Evolutionary conservation across 2,329 filamentous ascomycete species (phyloP).

Genomic region (Dactylella cylindrospora): DNA sequence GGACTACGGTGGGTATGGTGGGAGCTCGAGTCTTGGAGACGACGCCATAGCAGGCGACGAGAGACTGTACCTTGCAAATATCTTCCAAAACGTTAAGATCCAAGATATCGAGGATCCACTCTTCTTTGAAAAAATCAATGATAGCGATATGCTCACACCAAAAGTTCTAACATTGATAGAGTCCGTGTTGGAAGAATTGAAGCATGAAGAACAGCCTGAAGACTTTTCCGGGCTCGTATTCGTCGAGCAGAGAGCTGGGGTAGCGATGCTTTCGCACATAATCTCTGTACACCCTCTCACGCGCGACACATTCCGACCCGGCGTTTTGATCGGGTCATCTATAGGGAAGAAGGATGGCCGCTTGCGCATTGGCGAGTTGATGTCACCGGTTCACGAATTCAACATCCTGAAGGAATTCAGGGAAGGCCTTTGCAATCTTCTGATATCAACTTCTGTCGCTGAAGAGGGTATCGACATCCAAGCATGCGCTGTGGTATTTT

Average conservation of each 20-base stretch:
- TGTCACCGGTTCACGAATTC: constrained; percentile 56
- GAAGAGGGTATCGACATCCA: constrained; percentile 70
- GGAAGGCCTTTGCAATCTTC: constrained; percentile 60
- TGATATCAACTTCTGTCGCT: constrained; percentile 65
- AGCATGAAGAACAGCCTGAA: constrained; percentile 9
- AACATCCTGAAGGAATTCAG: constrained; percentile 62
- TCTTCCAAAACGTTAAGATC: constrained; percentile 56
- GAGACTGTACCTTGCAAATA: constrained; percentile 59
- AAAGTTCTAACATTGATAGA: constrained; percentile 52
- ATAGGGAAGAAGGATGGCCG: constrained; percentile 51
- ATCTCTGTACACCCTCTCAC: constrained; percentile 48
- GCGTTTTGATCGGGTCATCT: constrained; percentile 58
- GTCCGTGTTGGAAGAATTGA: constrained; percentile 51
- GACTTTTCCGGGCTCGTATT: constrained; percentile 56
- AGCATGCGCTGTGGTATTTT: constrained; percentile 65
- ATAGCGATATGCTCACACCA: constrained; percentile 43
- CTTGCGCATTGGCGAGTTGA: constrained; percentile 57
- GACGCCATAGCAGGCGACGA: too few relatives aligned
- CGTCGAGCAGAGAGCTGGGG: constrained; percentile 55
- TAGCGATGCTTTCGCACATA: constrained; percentile 53
- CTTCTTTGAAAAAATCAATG: constrained; percentile 51
- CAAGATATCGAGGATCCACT: constrained; percentile 56
- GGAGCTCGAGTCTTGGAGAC: too few relatives aligned
- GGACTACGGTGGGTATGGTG: too few relatives aligned
- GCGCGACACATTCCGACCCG: constrained; percentile 52